These are phyloP conservation scores for Geum urbanum DNA, from an alignment of 306 rosid genomes.

Conservation along the genomic window DNA sequence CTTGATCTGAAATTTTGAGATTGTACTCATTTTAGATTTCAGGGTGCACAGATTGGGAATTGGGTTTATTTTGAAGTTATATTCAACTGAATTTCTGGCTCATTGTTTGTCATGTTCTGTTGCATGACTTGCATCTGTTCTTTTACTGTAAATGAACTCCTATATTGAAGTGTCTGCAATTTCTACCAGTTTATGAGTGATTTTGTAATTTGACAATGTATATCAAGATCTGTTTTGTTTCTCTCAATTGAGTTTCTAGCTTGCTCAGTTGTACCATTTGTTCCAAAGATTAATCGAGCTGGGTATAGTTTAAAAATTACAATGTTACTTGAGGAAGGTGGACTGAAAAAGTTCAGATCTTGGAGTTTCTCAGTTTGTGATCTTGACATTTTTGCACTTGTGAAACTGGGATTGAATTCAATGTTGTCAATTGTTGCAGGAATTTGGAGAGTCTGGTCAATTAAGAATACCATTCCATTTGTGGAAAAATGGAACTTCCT, in stretches of 20 bases:
- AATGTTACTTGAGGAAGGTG: neutral
- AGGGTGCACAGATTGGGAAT: neutral
- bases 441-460: slow-evolving; percentile 50
- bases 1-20: slow-evolving; percentile 23
- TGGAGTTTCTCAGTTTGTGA: slow-evolving; percentile 20
- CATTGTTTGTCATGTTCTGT: slow-evolving; percentile 20
- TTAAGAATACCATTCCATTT: slow-evolving; percentile 12
- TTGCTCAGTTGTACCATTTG: neutral
- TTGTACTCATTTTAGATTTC: slow-evolving; percentile 2
- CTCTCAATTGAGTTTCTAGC: slow-evolving; percentile 1
- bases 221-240: slow-evolving; percentile 43
- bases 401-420: slow-evolving; percentile 30
- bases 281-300: too few species aligned
- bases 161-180: neutral
- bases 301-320: too few species aligned
- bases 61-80: slow-evolving; percentile 19
- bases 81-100: neutral
- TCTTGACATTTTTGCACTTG: slow-evolving; percentile 6
- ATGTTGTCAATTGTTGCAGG: slow-evolving; percentile 36
- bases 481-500: slow-evolving; percentile 47
- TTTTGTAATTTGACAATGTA: neutral
- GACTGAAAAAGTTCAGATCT: slow-evolving; percentile 5
- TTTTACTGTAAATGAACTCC: slow-evolving; percentile 29
- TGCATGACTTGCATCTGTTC: slow-evolving; percentile 14
- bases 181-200: too few species aligned